These are phyloP conservation scores for Volvox reticuliferus DNA, from an alignment of 139 green algal species.

Conservation along the genomic window DNA sequence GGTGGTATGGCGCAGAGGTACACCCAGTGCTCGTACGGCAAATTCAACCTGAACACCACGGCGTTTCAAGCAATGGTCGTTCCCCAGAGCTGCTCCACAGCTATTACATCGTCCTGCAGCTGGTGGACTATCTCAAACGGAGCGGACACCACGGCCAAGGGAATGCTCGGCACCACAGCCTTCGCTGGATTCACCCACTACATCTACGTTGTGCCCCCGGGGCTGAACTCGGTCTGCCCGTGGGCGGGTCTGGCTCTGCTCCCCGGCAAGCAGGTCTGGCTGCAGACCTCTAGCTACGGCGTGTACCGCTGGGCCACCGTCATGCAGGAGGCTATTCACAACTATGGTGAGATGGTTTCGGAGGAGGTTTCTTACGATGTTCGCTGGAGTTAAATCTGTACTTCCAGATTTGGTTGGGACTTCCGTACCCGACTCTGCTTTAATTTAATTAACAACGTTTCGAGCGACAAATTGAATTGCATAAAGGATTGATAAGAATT, in stretches of 20 bases:
- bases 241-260: constrained; percentile 37
- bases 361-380: too few relatives aligned
- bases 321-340: constrained; percentile 25
- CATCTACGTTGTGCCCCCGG: constrained; percentile 15
- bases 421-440: too few relatives aligned
- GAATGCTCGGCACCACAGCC: neutral
- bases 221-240: neutral
- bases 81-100: neutral
- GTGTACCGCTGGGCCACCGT: constrained; percentile 19
- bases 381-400: too few relatives aligned
- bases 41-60: neutral
- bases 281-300: constrained; percentile 19
- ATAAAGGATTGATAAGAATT: too few relatives aligned
- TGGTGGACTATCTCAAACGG: neutral
- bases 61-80: neutral
- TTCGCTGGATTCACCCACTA: constrained; percentile 5
- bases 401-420: too few relatives aligned
- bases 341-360: constrained; percentile 11
- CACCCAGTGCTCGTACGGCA: constrained; percentile 22
- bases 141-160: neutral
- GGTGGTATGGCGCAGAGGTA: neutral
- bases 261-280: constrained; percentile 25
- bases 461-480: too few relatives aligned
- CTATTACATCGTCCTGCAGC: neutral
- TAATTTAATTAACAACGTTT: too few relatives aligned